Evolutionary conservation across 345 rosid species (phyloP), one percentile per base, ranked within the genome.

Genomic region (Euphorbia peplus): DNA sequence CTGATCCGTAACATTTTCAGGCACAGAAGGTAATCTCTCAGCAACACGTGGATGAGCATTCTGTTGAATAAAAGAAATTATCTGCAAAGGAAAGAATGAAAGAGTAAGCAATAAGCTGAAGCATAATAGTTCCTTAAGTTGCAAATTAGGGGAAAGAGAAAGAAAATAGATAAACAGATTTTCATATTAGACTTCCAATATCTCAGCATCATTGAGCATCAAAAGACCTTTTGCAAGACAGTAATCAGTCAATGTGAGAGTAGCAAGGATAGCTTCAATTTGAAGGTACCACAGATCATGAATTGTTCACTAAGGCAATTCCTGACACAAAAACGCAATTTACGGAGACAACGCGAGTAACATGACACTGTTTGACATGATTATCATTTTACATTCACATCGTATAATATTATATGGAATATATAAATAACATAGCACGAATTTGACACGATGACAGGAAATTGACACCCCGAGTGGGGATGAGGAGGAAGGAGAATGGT

Each of bases 1-100:
- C 98, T 89, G 97, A 76, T 91, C 97, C 0, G 96, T 86, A 60
- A 93, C 97, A 71, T 95, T 95, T 80, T 95, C 96, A 11, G 97
- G 97, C 76, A 95, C 89, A 39, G 90, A 78, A 9, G 96, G 99
- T 73, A 84, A 10, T 81, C 81, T 84, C 54, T 85, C 90, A 5
- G 95, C 93, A 61, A 89, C 89, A 56, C 93, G 90, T 70, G 92
- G 92, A 86, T 91, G 99, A 6, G 95, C 86, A 78, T 95, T 91
- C 71, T 95, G 96, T 85, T 87, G 96, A 66, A 95, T 90, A 77
- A 90, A 93, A 24, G 85, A 67, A 61, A 93, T 78, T 72, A 93
- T 93, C 96, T 88, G 87, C 75, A 55, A 64, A 52, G 50, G 4
- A 60, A 73, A 66, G 3, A 46, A 16, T n/a, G n/a, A 26, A 69